Percentiles rank a stretch among this genome's conserved stretches.
Evolutionary conservation across 1,284 basidiomycete genomes (phyloP).

Genomic region (Malassezia yamatoensis): DNA sequence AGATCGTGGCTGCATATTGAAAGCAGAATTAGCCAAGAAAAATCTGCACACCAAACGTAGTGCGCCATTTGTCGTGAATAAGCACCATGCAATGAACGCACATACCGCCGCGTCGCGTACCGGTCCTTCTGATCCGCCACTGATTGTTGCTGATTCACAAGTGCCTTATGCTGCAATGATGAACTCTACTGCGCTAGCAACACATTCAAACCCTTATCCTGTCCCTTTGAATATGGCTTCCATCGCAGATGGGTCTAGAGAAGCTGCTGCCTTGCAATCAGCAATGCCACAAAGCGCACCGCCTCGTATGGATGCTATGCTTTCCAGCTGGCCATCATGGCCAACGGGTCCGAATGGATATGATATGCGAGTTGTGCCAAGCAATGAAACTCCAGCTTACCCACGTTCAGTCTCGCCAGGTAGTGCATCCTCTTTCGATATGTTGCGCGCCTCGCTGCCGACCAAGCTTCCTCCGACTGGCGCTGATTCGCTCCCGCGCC

Average conservation of each 20-base stretch:
- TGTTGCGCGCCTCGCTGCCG: not conserved
- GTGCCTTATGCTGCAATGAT: not conserved
- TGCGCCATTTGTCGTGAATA: constrained; percentile 1
- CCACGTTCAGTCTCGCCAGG: not conserved
- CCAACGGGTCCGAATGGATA: not conserved
- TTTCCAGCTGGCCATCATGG: not conserved
- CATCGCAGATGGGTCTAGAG: not conserved
- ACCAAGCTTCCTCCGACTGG: not conserved
- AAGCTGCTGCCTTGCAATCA: not conserved
- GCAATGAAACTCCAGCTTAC: not conserved
- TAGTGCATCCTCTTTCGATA: not conserved
- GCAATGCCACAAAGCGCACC: not conserved
- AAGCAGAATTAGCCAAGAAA: constrained; percentile 99
- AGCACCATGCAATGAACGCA: not conserved
- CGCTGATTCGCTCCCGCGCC: not conserved
- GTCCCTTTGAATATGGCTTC: not conserved
- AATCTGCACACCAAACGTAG: constrained; percentile 68
- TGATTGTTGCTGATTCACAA: not conserved
- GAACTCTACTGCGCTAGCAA: not conserved
- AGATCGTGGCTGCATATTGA: constrained; percentile 85
- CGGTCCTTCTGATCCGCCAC: not conserved
- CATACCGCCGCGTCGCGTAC: not conserved
- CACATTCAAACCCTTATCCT: not conserved
- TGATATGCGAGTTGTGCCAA: not conserved
- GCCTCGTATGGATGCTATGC: not conserved